Base-by-base conservation (phyloP, 2,329 filamentous ascomycete genomes). In the Monilinia fructicola region DNA sequence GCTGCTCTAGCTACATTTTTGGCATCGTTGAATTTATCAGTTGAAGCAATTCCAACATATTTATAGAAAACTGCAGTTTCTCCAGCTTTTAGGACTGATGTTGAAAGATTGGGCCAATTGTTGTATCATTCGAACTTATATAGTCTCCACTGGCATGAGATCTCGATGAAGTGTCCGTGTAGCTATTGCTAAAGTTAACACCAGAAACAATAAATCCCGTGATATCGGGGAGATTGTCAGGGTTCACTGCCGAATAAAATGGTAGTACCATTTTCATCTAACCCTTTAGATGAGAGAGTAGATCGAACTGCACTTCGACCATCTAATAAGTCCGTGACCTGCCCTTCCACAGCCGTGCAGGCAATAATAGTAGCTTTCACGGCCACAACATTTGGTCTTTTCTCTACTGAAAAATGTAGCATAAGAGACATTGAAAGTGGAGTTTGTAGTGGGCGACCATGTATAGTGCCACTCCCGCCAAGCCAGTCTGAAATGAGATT, bases 171-270 rank as follows among this genome's bases (percentile, higher is more conserved):
- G 81, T 76, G 60, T 81, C 76, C 0, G 77, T 79, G 62, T 75
- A 77, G 3, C 52, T 23, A 50, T 76, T 76, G 14, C 71, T 69
- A 59, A 77, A 76, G 58, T 79, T 76, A 11, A 84, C 69, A 0
- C 82, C 82, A 4, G 84, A 86, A 64, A 81, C 81, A 23, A 86
- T 76, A 69, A 85, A 89, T 0, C 86, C 89, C 0, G 85, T 88
- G 50, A 90, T 83, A 71, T 90, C 83, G 26, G 76, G 74, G 53
- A 91, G 79, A 2, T 87, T 87, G 60, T 80, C 77, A 0, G 90
- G 90, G 35, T 82, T 82, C 2, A 92, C 88, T 1, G 87, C 84
- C 2, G 86, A 83, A 79, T 84, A 91, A 91, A 54, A 92, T 88
- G 1, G 83, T 79, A 14, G 78, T 74, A 14, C 75, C 78, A 23